A percentile compares a stretch with the other conserved stretches of the same genome.
These are phyloP conservation scores for Colletotrichum paranaense DNA, from an alignment of 2,329 filamentous ascomycete genomes.

Conservation along the genomic window DNA sequence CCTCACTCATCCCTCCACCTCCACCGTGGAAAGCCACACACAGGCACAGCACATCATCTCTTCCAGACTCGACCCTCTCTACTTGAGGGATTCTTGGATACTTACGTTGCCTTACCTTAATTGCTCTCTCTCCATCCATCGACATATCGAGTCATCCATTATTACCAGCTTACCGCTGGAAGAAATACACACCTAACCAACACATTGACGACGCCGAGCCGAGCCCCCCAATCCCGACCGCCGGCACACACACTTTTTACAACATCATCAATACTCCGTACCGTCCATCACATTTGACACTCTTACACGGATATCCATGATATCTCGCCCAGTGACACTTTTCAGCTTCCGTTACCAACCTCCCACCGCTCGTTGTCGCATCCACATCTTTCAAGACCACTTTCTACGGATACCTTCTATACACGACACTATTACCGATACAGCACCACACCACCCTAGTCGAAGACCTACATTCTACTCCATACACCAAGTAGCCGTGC, in stretches of 20 bases:
- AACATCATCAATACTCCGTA: not conserved
- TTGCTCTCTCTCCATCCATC: not conserved
- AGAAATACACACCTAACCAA: not conserved
- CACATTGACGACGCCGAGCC: not conserved
- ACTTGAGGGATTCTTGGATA: not conserved
- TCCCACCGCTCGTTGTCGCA: constrained; percentile 5
- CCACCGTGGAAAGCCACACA: not conserved
- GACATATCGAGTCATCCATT: not conserved
- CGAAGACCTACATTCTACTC: no score
- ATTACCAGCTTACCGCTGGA: not conserved
- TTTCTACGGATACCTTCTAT: not conserved
- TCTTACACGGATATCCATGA: constrained; percentile 30
- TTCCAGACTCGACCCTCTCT: not conserved
- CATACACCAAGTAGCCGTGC: not conserved
- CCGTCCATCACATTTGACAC: not conserved
- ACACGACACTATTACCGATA: not conserved
- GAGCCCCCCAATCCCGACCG: not conserved
- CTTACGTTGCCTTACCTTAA: not conserved
- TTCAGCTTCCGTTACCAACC: constrained; percentile 14
- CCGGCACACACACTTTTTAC: constrained; percentile 1
- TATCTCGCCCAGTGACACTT: constrained; percentile 9
- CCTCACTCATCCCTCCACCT: not conserved
- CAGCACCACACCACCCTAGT: not conserved
- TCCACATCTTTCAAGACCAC: not conserved
- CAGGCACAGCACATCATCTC: not conserved